phyloP scores from a whole-genome alignment of 306 rosid species.

The Quercus mongolica region DNA sequence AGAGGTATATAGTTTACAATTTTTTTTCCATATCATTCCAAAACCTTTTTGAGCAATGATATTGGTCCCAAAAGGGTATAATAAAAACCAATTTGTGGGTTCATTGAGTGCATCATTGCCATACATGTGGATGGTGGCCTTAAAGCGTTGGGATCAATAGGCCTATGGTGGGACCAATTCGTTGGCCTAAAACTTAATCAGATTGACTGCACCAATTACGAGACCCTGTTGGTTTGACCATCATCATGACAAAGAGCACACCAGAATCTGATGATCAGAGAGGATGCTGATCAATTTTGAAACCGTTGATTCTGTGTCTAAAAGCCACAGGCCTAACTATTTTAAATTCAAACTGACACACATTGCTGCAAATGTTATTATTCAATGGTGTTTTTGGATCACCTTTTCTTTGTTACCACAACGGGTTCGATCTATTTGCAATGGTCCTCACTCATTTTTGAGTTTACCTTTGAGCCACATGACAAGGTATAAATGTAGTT shows the following conservation, averaged over 20 bases:
- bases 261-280: conserved; percentile 16
- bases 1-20: conserved; percentile 6
- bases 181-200: conserved; percentile 26
- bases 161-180: conserved; percentile 29
- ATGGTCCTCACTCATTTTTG: neutral
- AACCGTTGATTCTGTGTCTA: neutral
- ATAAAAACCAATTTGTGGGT: conserved; percentile 1
- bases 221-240: conserved; percentile 53
- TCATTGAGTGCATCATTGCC: conserved; percentile 29
- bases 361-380: too few relatives aligned
- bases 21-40: neutral
- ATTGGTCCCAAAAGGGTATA: conserved; percentile 21
- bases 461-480: neutral
- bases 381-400: too few relatives aligned
- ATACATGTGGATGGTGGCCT: conserved; percentile 31
- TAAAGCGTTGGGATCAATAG: conserved; percentile 20
- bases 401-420: too few relatives aligned
- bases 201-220: conserved; percentile 64
- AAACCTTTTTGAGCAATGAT: neutral
- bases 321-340: neutral
- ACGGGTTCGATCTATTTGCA: neutral
- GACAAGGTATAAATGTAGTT: neutral
- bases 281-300: neutral
- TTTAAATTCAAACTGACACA: conserved; percentile 22
- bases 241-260: conserved; percentile 46